Evolutionary conservation across 2,329 filamentous ascomycete species (phyloP), one percentile per base, ranked within the genome.

Genomic region (Botrytis elliptica): DNA sequence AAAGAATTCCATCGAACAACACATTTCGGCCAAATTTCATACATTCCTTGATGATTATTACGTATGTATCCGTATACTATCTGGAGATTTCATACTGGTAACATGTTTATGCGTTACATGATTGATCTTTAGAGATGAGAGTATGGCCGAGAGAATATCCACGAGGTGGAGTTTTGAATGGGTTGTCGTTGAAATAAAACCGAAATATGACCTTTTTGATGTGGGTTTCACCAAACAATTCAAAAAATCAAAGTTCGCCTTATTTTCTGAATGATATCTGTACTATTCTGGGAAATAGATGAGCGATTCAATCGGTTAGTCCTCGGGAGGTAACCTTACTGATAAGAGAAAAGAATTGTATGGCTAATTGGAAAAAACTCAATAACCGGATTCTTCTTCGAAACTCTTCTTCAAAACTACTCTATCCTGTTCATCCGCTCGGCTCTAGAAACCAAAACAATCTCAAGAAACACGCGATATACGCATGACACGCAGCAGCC

Each of bases 101-200:
- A 67, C 16, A 67, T 67, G 46, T 29, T 67, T 40, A 68, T 68
- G 46, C 65, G 65, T 68, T 55, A 52, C 64, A 52, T 38, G 62
- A 44, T 64, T 42, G 38, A 42, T 64, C 62, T 64, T 20, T 29
- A 7, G 40, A 65, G 9, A 14, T 44, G 62, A 29, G 16, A 68
- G 65, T 68, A 68, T 68, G 65, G 65, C 65, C 65, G 65, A 68
- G 65, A 68, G n/a, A 49, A 66, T 40, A 55, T 68, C 66, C 66
- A 57, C 25, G 66, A 68, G 49, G 66, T 68, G 66, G 66, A 68
- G 66, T 68, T 55, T 57, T 57, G 33, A 42, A 68, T 68, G 46
- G 49, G 25, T 33, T 42, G 66, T 29, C 10, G 49, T 68, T 55
- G 66, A 29, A 67, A 68, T 68, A 57, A 68, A 68, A 68, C 66